phyloP scores from a whole-genome alignment of 1,139 yeast genomes.

The Kazachstania sp. region DNA sequence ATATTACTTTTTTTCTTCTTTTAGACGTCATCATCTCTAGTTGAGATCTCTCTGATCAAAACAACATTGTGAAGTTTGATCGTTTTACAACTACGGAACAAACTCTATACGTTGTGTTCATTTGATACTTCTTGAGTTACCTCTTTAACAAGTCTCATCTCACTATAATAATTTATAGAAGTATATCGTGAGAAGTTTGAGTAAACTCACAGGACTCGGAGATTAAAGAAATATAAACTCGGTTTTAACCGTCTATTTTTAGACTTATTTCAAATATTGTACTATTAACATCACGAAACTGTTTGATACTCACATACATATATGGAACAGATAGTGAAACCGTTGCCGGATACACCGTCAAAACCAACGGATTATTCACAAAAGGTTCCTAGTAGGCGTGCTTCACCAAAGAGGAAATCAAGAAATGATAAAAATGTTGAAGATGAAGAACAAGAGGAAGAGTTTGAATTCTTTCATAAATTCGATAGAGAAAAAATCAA shows the following conservation, averaged over 20 bases:
- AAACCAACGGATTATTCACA: slow-evolving; percentile 3
- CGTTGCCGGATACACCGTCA: slow-evolving; percentile 10
- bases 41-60: no score
- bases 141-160: no score
- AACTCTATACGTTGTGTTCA: no score
- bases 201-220: no score
- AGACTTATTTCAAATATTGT: background rate
- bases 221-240: no score
- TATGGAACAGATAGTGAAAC: slow-evolving; percentile 9
- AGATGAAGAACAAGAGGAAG: slow-evolving; percentile 22
- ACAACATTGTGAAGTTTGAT: no score
- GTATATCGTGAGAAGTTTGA: no score
- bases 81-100: no score
- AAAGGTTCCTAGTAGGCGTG: background rate
- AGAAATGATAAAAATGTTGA: background rate
- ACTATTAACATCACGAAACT: background rate
- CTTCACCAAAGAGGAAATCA: background rate
- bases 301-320: background rate
- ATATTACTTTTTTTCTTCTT: no score
- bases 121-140: no score
- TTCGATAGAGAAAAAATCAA: slow-evolving; percentile 58
- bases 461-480: slow-evolving; percentile 37
- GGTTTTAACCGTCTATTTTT: background rate
- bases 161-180: no score
- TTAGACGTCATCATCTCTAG: no score